Evolutionary conservation across 768 basidiomycete species (phyloP).

Genomic region (Peribolospora baueri): DNA sequence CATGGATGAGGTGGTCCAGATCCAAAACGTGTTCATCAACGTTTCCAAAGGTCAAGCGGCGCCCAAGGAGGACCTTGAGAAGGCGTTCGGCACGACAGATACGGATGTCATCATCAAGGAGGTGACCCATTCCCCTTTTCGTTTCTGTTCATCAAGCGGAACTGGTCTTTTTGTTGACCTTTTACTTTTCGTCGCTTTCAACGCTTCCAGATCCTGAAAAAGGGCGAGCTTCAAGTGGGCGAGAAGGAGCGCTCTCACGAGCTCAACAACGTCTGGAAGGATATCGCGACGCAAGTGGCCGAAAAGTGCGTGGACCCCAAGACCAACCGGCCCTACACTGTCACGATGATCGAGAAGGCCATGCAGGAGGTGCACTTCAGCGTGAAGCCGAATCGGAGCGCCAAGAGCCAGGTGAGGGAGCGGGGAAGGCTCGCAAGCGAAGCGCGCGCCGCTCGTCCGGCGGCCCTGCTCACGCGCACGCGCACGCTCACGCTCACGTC

Average conservation of each 20-base stretch:
- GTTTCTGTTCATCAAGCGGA: no score
- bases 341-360: constrained; percentile 90
- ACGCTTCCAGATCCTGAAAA: constrained; percentile 50
- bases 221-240: constrained; percentile 88
- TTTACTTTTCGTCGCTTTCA: background rate
- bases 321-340: constrained; percentile 70
- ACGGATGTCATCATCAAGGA: constrained; percentile 52
- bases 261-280: constrained; percentile 49
- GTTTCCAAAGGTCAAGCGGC: constrained; percentile 91
- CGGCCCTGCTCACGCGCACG: background rate
- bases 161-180: background rate
- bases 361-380: constrained; percentile 90
- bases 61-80: constrained; percentile 65
- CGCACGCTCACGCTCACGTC: background rate
- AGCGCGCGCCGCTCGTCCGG: constrained; percentile 1
- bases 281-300: constrained; percentile 81
- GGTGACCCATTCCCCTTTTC: constrained; percentile 23
- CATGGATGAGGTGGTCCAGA: constrained; percentile 86
- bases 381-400: constrained; percentile 63
- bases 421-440: constrained; percentile 11
- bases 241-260: constrained; percentile 93
- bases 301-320: constrained; percentile 88
- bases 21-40: constrained; percentile 83
- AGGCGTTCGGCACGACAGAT: constrained; percentile 62
- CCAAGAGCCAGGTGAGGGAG: constrained; percentile 65